Conservation (phyloP, 2,329 filamentous ascomycete species). For the Fusarium avenaceum region DNA sequence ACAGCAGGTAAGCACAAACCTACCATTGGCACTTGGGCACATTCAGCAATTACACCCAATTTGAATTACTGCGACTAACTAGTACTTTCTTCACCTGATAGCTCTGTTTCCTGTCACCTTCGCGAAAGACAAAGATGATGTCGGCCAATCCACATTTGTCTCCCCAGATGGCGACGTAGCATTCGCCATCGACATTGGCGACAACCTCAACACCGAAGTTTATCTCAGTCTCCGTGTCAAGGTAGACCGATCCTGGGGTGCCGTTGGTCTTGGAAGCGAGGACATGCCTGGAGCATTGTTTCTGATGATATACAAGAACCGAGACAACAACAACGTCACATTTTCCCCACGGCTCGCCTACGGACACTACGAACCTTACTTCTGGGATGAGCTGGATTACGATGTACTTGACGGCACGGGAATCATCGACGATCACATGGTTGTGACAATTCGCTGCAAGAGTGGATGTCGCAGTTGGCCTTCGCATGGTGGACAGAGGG, state of each 20-base stretch:
- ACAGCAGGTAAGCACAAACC: slow-evolving; percentile 46
- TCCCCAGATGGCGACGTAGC: slow-evolving; percentile 59
- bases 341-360: slow-evolving; percentile 67
- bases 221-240: slow-evolving; percentile 68
- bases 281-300: slow-evolving; percentile 67
- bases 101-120: slow-evolving; percentile 44
- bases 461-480: slow-evolving; percentile 66
- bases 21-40: background rate
- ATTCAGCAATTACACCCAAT: background rate
- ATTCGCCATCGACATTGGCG: slow-evolving; percentile 66
- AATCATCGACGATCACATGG: slow-evolving; percentile 61
- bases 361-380: slow-evolving; percentile 66
- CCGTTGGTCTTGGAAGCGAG: slow-evolving; percentile 66
- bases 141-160: slow-evolving; percentile 60
- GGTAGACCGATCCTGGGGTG: slow-evolving; percentile 63
- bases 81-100: slow-evolving; percentile 13
- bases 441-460: slow-evolving; percentile 65
- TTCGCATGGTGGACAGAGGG: slow-evolving; percentile 49
- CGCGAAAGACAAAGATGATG: slow-evolving; percentile 49
- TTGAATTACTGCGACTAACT: slow-evolving; percentile 7
- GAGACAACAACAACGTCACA: slow-evolving; percentile 63
- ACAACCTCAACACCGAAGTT: slow-evolving; percentile 61
- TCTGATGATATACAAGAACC: slow-evolving; percentile 67
- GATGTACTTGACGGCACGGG: slow-evolving; percentile 63
- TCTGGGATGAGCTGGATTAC: slow-evolving; percentile 60